A percentile compares a stretch with the other conserved stretches of the same genome.
Evolutionary conservation across 2,329 filamentous ascomycete species (phyloP).

Genomic region (Epichloe scottii): DNA sequence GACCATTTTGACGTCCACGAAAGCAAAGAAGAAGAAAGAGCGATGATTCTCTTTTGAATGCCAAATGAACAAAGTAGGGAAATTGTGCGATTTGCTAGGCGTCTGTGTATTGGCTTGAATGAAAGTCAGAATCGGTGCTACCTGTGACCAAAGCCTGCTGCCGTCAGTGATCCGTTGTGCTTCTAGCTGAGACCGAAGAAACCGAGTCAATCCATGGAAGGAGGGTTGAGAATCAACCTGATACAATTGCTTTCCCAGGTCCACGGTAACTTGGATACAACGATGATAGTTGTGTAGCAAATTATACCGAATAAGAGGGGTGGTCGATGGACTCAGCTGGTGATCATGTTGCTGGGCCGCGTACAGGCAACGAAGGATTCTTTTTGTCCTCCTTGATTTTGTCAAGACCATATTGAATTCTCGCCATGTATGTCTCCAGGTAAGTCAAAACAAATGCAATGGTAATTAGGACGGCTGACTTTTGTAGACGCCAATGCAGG

Average conservation of each 20-base stretch:
- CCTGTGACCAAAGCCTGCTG: slow-evolving; percentile 16
- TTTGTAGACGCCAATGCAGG: background rate
- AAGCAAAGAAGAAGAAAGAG: slow-evolving; percentile 29
- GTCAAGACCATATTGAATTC: slow-evolving; percentile 15
- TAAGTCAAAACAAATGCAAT: background rate
- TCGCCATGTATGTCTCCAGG: slow-evolving; percentile 1
- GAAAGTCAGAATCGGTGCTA: slow-evolving; percentile 22
- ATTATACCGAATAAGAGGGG: slow-evolving; percentile 19
- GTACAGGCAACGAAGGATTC: slow-evolving; percentile 22
- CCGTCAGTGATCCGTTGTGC: slow-evolving; percentile 20
- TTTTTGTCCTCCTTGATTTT: slow-evolving; percentile 18
- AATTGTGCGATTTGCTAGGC: slow-evolving; percentile 11
- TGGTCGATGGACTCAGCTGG: slow-evolving; percentile 19
- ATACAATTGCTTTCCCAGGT: slow-evolving; percentile 17
- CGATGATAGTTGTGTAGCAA: slow-evolving; percentile 18
- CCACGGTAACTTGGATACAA: slow-evolving; percentile 16
- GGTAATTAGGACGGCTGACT: background rate
- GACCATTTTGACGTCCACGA: slow-evolving; percentile 28
- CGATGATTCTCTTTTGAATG: slow-evolving; percentile 21
- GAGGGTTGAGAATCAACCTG: slow-evolving; percentile 9
- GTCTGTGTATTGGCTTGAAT: slow-evolving; percentile 15
- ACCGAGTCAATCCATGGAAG: slow-evolving; percentile 12
- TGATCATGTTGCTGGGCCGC: slow-evolving; percentile 25
- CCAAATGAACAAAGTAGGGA: slow-evolving; percentile 29
- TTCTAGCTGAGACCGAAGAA: slow-evolving; percentile 15